Conservation (phyloP, 495 filamentous ascomycete genomes). For the Bathelium albidoporum region DNA sequence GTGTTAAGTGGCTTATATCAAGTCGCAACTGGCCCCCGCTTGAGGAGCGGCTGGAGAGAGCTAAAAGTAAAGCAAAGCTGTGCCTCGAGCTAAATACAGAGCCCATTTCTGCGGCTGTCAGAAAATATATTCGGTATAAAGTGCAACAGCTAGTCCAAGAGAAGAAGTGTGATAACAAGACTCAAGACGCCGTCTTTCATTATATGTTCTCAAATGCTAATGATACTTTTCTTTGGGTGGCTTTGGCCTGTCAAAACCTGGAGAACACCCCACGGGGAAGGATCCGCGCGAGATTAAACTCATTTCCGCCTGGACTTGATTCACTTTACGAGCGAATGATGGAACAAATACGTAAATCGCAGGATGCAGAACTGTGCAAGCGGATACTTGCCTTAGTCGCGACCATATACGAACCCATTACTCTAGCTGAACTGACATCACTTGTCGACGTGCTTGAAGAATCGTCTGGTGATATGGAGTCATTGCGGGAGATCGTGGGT, state of each 20-base stretch:
- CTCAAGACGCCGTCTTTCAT: neutral
- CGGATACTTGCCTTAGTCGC: neutral
- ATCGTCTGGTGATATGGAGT: neutral
- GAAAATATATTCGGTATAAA: neutral
- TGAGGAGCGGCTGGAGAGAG: neutral
- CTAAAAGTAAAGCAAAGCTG: neutral
- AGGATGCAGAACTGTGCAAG: neutral
- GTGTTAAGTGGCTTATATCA: neutral
- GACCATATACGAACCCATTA: neutral
- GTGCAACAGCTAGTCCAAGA: neutral
- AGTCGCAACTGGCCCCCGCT: neutral
- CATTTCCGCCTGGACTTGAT: neutral
- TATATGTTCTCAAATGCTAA: neutral
- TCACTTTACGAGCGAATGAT: neutral
- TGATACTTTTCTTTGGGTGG: no score
- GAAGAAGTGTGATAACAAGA: neutral
- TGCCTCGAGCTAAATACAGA: neutral
- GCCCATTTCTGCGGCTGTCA: neutral
- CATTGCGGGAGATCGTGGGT: neutral
- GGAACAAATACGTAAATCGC: neutral
- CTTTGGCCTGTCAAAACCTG: neutral
- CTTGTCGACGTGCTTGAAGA: neutral
- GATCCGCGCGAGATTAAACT: neutral
- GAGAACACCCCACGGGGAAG: neutral
- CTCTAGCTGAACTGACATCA: neutral